phyloP scores from a whole-genome alignment of 495 filamentous ascomycete genomes.

The Glutinoglossum americanum region DNA sequence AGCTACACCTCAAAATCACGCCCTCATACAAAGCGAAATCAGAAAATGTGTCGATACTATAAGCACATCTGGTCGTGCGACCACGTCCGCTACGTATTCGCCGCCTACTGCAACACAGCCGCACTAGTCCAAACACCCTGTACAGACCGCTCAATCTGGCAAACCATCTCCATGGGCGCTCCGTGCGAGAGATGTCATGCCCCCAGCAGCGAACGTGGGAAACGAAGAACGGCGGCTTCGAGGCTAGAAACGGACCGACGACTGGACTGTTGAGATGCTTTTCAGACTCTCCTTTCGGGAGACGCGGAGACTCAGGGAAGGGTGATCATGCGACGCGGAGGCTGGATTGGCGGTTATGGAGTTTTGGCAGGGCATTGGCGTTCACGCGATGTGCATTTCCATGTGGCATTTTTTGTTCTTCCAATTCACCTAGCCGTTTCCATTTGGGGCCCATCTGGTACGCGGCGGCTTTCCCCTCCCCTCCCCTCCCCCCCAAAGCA shows the following conservation, averaged over 20 bases:
- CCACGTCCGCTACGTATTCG: conserved; percentile 3
- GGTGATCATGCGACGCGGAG: too few relatives aligned
- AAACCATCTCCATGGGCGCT: neutral
- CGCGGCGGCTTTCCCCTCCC: too few relatives aligned
- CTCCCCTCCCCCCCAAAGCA: too few relatives aligned
- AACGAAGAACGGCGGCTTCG: neutral
- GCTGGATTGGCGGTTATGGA: too few relatives aligned
- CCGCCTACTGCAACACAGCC: neutral
- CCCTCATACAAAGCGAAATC: neutral
- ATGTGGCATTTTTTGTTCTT: too few relatives aligned
- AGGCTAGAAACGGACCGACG: neutral
- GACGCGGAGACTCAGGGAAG: too few relatives aligned
- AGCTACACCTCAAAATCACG: neutral
- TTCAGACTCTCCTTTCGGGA: too few relatives aligned
- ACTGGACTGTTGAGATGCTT: too few relatives aligned
- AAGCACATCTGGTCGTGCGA: conserved; percentile 1
- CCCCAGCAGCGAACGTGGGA: neutral
- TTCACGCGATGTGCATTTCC: too few relatives aligned
- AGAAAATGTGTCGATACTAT: conserved; percentile 4
- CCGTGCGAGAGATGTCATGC: neutral
- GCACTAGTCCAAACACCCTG: neutral
- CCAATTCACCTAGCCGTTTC: too few relatives aligned
- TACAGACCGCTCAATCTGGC: neutral
- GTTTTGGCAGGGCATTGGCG: too few relatives aligned
- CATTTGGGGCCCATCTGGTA: too few relatives aligned